Evolutionary conservation across 2,329 filamentous ascomycete species (phyloP), one percentile per base, ranked within the genome.

Genomic region (Chrysoporthe deuterocubensis): DNA sequence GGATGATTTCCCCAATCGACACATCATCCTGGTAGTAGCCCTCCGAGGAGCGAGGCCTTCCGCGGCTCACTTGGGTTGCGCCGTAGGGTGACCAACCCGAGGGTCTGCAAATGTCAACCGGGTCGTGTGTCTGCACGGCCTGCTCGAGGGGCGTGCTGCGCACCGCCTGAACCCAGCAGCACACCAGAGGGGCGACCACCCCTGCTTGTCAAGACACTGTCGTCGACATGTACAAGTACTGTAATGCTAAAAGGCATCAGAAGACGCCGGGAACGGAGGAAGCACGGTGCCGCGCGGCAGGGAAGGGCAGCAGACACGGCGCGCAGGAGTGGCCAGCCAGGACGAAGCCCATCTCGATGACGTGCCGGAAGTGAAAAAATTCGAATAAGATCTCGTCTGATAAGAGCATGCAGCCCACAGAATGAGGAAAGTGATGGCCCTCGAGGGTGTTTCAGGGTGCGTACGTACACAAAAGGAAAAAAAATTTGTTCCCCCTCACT

Each of bases 381-480:
- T 40, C 21, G 26, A 4, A 32, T 2, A 32, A 42, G 18, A 14
- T 5, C 6, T 57, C 18, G 56, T 16, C 40, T 44, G 57, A 60
- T 60, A 60, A 60, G 57, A 43, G 3, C n/a, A 44, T 60, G 57
- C 40, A 60, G 18, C 57, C n/a, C n/a, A 43, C 37, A 60, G 13
- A 60, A 60, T 43, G n/a, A 44, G 40, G 57, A 42, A 60, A 60
- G 57, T 60, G 40, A 14, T 9, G n/a, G 54, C 54, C 32, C 14
- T 57, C 18, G 34, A 40, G n/a, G 18, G n/a, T 40, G 16, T 40
- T 57, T 40, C 34, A 57, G 9, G 9, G 26, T 26, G 26, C 26
- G 26, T 26, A 26, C 26, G 26, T 26, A 26, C 26, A 26, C 26
- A 26, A 26, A 26, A 26, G 26, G 26, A 26, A 26, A 26, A 26